These are phyloP conservation scores for Ampelomyces quisqualis DNA, from an alignment of 2,329 filamentous ascomycete species.

Conservation along the genomic window DNA sequence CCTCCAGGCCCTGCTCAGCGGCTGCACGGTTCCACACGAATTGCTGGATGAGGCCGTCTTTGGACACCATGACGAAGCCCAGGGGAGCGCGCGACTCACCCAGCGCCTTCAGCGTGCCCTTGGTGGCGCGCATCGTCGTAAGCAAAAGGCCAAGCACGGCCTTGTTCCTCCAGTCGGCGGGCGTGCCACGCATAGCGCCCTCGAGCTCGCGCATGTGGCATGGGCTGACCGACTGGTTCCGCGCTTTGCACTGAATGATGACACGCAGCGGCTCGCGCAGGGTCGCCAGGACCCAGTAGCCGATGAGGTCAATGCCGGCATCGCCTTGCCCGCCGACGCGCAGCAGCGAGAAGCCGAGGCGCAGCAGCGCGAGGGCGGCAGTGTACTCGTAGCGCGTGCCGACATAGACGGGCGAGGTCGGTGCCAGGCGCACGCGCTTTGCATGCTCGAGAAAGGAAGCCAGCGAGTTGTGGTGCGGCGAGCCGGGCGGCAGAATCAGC, in stretches of 20 bases:
- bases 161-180: conserved; percentile 67
- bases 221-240: conserved; percentile 53
- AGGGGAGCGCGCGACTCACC: conserved; percentile 68
- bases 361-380: conserved; percentile 56
- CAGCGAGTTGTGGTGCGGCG: conserved; percentile 61
- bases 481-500: conserved; percentile 32
- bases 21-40: conserved; percentile 72
- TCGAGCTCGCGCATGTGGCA: conserved; percentile 71
- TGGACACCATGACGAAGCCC: conserved; percentile 65
- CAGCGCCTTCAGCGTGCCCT: conserved; percentile 73
- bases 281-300: conserved; percentile 61
- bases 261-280: conserved; percentile 45
- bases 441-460: conserved; percentile 66
- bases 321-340: conserved; percentile 68
- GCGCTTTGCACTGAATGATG: conserved; percentile 69
- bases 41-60: conserved; percentile 62
- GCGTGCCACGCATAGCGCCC: conserved; percentile 73
- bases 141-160: conserved; percentile 70
- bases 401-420: conserved; percentile 61
- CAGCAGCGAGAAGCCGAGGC: conserved; percentile 64
- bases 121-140: conserved; percentile 69
- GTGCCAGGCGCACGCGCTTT: conserved; percentile 56
- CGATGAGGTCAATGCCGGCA: conserved; percentile 72
- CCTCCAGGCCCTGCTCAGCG: conserved; percentile 62
- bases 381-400: conserved; percentile 80